Evolutionary conservation across 768 basidiomycete species (phyloP).

Genomic region (Phylloporus scabripes): DNA sequence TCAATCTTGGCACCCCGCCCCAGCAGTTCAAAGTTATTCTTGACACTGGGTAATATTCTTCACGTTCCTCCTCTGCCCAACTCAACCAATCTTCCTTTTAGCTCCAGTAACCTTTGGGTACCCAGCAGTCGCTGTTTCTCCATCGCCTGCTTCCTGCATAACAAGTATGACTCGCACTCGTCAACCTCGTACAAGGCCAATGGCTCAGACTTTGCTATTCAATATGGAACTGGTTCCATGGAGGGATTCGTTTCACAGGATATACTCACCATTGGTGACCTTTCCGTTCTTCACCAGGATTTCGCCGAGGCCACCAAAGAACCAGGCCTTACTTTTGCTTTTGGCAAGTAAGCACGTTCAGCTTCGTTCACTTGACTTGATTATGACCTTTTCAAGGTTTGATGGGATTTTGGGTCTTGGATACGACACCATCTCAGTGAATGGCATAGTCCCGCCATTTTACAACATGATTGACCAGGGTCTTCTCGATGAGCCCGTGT

Average conservation of each 20-base stretch:
- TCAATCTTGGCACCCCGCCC: constrained; percentile 75
- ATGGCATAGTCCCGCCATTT: constrained; percentile 89
- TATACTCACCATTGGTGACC: constrained; percentile 71
- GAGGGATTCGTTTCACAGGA: constrained; percentile 94
- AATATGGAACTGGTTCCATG: constrained; percentile 95
- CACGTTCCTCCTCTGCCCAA: constrained; percentile 15
- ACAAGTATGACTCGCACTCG: constrained; percentile 76
- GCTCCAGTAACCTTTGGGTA: constrained; percentile 93
- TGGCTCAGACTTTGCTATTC: constrained; percentile 83
- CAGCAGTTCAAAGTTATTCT: constrained; percentile 92
- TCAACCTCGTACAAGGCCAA: constrained; percentile 90
- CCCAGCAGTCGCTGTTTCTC: constrained; percentile 77
- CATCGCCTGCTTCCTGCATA: constrained; percentile 90
- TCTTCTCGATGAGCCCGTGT: constrained; percentile 80
- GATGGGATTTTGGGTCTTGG: constrained; percentile 93
- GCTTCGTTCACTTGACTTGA: not conserved
- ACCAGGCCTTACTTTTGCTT: constrained; percentile 95
- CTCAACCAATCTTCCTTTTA: constrained; percentile 24
- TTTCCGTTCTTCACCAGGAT: constrained; percentile 66
- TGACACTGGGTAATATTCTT: constrained; percentile 68
- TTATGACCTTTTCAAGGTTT: constrained; percentile 48
- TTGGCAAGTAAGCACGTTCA: constrained; percentile 67
- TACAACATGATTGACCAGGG: constrained; percentile 84
- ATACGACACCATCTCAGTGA: constrained; percentile 94
- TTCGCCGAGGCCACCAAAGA: constrained; percentile 97